Conservation (phyloP, 495 filamentous ascomycete genomes). For the Elasticomyces elasticus region DNA sequence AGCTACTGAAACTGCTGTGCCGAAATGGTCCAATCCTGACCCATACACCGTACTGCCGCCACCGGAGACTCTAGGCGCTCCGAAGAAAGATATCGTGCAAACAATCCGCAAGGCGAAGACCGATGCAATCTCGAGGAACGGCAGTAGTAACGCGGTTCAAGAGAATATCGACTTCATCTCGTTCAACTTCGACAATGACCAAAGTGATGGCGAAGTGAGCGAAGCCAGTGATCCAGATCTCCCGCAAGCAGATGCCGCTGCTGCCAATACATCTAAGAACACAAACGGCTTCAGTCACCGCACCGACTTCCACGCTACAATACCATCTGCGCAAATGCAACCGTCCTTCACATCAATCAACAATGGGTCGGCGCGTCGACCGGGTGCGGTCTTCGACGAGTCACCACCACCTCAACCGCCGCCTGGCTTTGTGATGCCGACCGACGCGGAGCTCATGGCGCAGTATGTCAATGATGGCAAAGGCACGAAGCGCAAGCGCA, state of each 20-base stretch:
- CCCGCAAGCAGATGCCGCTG: not conserved
- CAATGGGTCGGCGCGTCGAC: not conserved
- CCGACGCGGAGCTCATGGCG: conserved; percentile 9
- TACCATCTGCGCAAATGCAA: not conserved
- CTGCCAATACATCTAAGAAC: not conserved
- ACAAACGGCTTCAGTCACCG: not conserved
- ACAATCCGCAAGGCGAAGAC: conserved; percentile 77
- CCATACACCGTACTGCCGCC: conserved; percentile 78
- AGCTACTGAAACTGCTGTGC: conserved; percentile 34
- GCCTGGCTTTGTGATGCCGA: conserved; percentile 12
- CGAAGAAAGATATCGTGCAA: conserved; percentile 74
- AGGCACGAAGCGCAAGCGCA: conserved; percentile 55
- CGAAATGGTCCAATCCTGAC: conserved; percentile 90
- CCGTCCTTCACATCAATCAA: not conserved
- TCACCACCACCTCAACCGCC: conserved; percentile 4
- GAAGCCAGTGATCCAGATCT: not conserved
- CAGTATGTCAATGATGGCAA: not conserved
- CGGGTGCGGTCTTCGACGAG: not conserved
- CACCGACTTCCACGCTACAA: not conserved
- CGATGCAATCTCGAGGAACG: conserved; percentile 28
- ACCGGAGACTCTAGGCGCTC: conserved; percentile 50
- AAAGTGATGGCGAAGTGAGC: not conserved
- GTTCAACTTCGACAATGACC: conserved; percentile 52
- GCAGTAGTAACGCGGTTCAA: conserved; percentile 44
- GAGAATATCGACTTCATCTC: conserved; percentile 77